Percentiles rank a stretch among this genome's conserved stretches.
phyloP scores from a whole-genome alignment of 2,329 filamentous ascomycete species.

The Fusarium sp. region DNA sequence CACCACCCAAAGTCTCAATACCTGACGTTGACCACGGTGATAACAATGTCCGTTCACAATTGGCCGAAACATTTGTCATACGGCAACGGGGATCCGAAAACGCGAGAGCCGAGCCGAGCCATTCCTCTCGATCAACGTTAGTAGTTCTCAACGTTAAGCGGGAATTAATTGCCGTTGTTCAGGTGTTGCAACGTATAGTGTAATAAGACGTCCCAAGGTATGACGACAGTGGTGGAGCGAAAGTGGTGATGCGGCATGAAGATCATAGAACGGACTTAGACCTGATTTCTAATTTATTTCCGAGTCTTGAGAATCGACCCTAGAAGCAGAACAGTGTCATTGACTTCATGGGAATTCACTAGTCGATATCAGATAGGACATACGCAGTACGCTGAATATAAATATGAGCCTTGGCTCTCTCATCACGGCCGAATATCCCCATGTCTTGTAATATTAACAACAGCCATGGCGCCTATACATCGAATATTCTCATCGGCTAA shows the following conservation, averaged over 20 bases:
- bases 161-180: background rate
- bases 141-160: background rate
- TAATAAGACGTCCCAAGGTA: constrained; percentile 4
- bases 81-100: constrained; percentile 13
- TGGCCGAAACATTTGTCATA: constrained; percentile 11
- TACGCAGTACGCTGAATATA: background rate
- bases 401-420: background rate
- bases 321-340: constrained; percentile 7
- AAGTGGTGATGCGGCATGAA: constrained; percentile 8
- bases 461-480: constrained; percentile 23
- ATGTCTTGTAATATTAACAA: background rate
- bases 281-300: constrained; percentile 13
- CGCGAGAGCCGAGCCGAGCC: constrained; percentile 9
- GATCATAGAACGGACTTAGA: constrained; percentile 21
- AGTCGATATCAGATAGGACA: background rate
- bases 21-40: background rate
- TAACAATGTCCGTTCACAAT: background rate
- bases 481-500: constrained; percentile 18
- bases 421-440: background rate
- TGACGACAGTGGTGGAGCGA: constrained; percentile 21
- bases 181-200: constrained; percentile 1
- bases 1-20: background rate
- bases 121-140: background rate
- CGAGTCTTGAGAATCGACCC: background rate
- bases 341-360: background rate